These are phyloP conservation scores for Tetrapyrgos nigripes DNA, from an alignment of 1,284 basidiomycete genomes.

Conservation along the genomic window DNA sequence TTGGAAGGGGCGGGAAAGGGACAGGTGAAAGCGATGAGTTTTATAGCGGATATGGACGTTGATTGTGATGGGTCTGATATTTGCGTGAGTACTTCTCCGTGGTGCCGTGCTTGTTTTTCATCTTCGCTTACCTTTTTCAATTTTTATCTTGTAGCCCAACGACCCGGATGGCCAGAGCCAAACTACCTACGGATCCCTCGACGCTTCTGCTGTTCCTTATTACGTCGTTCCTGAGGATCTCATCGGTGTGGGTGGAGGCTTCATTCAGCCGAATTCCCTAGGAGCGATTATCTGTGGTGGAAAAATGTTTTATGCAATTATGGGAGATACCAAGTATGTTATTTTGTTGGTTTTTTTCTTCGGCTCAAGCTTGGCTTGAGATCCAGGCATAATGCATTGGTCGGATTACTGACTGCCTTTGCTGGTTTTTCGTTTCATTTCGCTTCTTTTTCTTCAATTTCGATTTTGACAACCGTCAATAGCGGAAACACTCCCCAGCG, in stretches of 20 bases:
- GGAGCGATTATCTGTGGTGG: slow-evolving; percentile 28
- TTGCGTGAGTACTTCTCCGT: not conserved
- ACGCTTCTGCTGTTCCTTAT: slow-evolving; percentile 28
- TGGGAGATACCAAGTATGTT: slow-evolving; percentile 29
- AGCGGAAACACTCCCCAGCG: slow-evolving; percentile 28
- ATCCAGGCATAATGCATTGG: no score
- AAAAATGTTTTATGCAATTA: slow-evolving; percentile 33
- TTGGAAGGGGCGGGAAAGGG: slow-evolving; percentile 23
- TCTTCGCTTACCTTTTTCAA: not conserved
- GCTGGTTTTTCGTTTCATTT: no score
- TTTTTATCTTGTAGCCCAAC: slow-evolving; percentile 19
- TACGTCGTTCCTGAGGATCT: slow-evolving; percentile 28
- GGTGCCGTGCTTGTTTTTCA: not conserved
- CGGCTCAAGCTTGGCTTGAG: not conserved
- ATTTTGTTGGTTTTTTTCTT: not conserved
- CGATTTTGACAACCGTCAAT: no score
- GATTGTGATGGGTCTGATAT: slow-evolving; percentile 31
- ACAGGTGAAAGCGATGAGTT: slow-evolving; percentile 23
- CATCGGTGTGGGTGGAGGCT: slow-evolving; percentile 23
- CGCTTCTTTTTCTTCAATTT: no score
- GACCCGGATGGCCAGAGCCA: slow-evolving; percentile 24
- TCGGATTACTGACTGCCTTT: no score
- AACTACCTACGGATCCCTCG: slow-evolving; percentile 30
- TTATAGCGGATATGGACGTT: slow-evolving; percentile 32
- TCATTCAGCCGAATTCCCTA: slow-evolving; percentile 27